phyloP scores from a whole-genome alignment of 2,329 filamentous ascomycete species.

The Gaeumannomyces sp. region DNA sequence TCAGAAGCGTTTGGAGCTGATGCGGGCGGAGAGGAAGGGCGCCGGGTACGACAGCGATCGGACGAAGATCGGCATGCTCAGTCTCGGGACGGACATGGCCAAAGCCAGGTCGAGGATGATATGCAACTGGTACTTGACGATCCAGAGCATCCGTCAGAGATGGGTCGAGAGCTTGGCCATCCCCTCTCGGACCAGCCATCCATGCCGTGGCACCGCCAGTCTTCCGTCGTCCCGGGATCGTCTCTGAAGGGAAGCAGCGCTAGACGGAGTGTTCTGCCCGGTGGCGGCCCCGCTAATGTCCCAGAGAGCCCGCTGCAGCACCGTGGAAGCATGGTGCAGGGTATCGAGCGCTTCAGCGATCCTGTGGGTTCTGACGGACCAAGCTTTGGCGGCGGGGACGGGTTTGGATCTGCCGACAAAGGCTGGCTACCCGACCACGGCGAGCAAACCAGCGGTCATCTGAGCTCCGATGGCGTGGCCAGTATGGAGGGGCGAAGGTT shows the following conservation, averaged over 20 bases:
- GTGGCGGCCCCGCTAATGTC: constrained; percentile 26
- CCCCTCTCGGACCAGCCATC: constrained; percentile 58
- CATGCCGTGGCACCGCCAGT: constrained; percentile 45
- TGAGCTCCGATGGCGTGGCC: constrained; percentile 24
- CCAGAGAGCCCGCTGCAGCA: constrained; percentile 33
- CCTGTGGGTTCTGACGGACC: constrained; percentile 29
- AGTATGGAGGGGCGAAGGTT: constrained; percentile 42
- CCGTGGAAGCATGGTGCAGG: constrained; percentile 28
- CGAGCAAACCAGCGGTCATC: constrained; percentile 3
- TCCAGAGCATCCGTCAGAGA: constrained; percentile 46
- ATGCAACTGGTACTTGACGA: constrained; percentile 28
- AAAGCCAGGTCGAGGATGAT: constrained; percentile 21
- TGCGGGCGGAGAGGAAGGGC: constrained; percentile 25
- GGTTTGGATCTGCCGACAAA: constrained; percentile 25
- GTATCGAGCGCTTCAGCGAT: constrained; percentile 44
- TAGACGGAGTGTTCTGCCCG: constrained; percentile 28
- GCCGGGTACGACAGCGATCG: constrained; percentile 33
- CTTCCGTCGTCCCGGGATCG: constrained; percentile 32
- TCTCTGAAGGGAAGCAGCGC: constrained; percentile 38
- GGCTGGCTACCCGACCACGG: constrained; percentile 16
- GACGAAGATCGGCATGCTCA: constrained; percentile 19
- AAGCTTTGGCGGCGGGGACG: constrained; percentile 18
- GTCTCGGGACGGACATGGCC: constrained; percentile 15
- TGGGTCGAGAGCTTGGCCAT: constrained; percentile 61
- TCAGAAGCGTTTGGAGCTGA: constrained; percentile 36